Percentiles rank a stretch among this genome's conserved stretches.
phyloP scores from a whole-genome alignment of 139 green algal species.

The Coelastrella sp. region DNA sequence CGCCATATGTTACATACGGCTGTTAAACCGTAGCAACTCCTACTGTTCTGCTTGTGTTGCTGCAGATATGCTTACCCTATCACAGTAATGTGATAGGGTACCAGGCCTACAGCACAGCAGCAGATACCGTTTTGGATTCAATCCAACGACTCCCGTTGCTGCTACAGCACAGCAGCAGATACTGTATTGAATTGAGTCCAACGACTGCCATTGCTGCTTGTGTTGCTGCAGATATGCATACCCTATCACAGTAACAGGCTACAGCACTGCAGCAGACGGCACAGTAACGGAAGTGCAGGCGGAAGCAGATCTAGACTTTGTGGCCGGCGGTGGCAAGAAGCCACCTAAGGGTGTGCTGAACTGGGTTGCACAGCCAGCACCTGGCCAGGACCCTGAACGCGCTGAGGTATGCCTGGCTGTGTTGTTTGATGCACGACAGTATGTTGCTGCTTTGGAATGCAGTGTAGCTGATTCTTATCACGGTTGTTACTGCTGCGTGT shows the following conservation, averaged over 20 bases:
- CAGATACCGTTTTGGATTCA: background rate
- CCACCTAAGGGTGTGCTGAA: conserved; percentile 97
- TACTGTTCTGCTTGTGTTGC: background rate
- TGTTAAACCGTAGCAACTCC: background rate
- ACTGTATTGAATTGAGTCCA: background rate
- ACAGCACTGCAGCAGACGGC: conserved; percentile 64
- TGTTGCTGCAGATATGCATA: conserved; percentile 88
- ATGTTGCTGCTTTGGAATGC: background rate
- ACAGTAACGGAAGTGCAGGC: conserved; percentile 80
- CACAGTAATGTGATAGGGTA: too few species aligned
- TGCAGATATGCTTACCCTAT: conserved; percentile 93
- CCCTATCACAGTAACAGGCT: conserved; percentile 84
- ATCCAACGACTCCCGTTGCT: too few species aligned
- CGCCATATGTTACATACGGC: too few species aligned
- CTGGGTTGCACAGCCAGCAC: conserved; percentile 91
- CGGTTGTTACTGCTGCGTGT: too few species aligned
- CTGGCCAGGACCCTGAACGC: conserved; percentile 71
- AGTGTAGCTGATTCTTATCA: background rate
- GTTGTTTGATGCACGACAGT: background rate
- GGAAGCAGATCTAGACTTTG: conserved; percentile 65
- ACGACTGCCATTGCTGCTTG: background rate
- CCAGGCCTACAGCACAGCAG: conserved; percentile 64
- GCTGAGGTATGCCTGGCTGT: conserved; percentile 22
- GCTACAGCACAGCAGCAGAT: too few species aligned
- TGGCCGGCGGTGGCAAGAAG: conserved; percentile 60